Percentiles rank a stretch among this genome's conserved stretches.
Evolutionary conservation across 176 grass and related monocot genomes (phyloP).

Genomic region (Dendrocalamus sinicus): DNA sequence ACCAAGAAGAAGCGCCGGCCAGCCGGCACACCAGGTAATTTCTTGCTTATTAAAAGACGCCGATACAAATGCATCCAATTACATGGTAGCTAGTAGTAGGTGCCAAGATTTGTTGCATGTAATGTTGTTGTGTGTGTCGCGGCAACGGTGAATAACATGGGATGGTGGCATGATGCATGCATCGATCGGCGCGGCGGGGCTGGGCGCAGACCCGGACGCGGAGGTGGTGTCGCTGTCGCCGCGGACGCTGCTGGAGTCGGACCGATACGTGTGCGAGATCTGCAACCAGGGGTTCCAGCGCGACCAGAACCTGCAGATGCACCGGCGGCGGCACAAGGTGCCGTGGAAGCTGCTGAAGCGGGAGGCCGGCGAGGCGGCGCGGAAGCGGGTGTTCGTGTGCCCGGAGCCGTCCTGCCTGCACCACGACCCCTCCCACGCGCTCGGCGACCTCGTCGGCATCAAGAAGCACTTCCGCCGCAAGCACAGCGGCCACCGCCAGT

Average conservation of each 20-base stretch:
- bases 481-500: constrained; percentile 95
- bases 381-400: constrained; percentile 98
- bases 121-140: background rate
- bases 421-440: constrained; percentile 88
- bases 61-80: constrained; percentile 19
- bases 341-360: constrained; percentile 99
- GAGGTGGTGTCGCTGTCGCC: constrained; percentile 97
- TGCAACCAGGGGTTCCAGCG: constrained; percentile 99
- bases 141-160: constrained; percentile 11
- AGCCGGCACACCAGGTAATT: constrained; percentile 85
- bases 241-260: constrained; percentile 92
- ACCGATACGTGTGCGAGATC: constrained; percentile 98
- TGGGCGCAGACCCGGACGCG: constrained; percentile 80
- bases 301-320: constrained; percentile 99
- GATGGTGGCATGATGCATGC: background rate
- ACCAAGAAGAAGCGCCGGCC: constrained; percentile 86
- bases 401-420: constrained; percentile 94
- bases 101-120: constrained; percentile 21
- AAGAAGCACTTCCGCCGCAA: constrained; percentile 99
- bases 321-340: constrained; percentile 99
- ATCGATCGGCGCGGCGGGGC: background rate
- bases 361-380: constrained; percentile 66
- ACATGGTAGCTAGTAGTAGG: background rate
- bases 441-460: constrained; percentile 97
- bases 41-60: background rate